Evolutionary conservation across 768 basidiomycete genomes (phyloP).

Genomic region (Serendipita sp.): DNA sequence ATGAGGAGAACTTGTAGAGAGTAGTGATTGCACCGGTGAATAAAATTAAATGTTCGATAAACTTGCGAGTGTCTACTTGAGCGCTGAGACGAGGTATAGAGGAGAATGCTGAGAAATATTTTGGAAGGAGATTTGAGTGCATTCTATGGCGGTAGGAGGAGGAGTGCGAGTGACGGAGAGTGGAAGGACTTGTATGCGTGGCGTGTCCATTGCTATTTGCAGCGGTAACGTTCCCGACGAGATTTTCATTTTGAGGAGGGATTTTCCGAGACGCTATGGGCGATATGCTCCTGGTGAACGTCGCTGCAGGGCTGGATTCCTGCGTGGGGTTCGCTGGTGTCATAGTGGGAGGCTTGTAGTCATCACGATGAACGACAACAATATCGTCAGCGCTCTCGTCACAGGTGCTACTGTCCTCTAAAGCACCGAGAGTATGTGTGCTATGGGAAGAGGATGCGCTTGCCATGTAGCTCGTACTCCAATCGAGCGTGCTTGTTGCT

Average conservation of each 20-base stretch:
- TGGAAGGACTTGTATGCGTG: slow-evolving; percentile 1
- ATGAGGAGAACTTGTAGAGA: neutral
- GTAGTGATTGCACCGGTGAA: neutral
- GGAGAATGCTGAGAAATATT: neutral
- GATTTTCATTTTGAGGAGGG: neutral
- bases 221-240: neutral
- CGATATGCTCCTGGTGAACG: neutral
- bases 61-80: neutral
- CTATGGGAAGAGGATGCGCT: slow-evolving; percentile 43
- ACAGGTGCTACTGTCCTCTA: slow-evolving; percentile 19
- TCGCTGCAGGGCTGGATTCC: neutral
- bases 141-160: neutral
- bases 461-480: slow-evolving; percentile 80
- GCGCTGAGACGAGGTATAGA: neutral
- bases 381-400: slow-evolving; percentile 3
- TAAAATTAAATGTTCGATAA: slow-evolving; percentile 1
- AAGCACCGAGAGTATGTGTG: slow-evolving; percentile 3
- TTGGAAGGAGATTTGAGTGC: neutral
- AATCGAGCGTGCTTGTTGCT: slow-evolving; percentile 29
- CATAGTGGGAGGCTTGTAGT: slow-evolving; percentile 25
- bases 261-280: neutral
- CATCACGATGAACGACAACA: slow-evolving; percentile 37
- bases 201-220: neutral
- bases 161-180: neutral
- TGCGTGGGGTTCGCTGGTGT: slow-evolving; percentile 23